Evolutionary conservation across 2,329 filamentous ascomycete genomes (phyloP).

Genomic region (Samsoniella hepiali): DNA sequence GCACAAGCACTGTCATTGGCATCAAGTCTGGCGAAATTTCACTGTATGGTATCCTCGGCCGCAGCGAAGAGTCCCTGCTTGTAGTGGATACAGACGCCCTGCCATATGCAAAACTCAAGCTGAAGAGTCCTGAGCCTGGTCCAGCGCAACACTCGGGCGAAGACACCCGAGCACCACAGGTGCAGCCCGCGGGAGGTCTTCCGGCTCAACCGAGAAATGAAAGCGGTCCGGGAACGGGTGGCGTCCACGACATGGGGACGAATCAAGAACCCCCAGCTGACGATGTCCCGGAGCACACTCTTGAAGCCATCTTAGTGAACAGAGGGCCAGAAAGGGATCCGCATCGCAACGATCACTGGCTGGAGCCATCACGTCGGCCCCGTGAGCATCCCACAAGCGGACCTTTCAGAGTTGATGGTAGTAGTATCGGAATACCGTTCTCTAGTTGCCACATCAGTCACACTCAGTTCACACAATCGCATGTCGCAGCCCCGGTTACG

Average conservation of each 20-base stretch:
- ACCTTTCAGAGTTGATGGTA: slow-evolving; percentile 2
- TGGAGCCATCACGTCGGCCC: slow-evolving; percentile 5
- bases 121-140: background rate
- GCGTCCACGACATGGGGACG: background rate
- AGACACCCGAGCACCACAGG: background rate
- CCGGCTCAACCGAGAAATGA: background rate
- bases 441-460: background rate
- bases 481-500: background rate
- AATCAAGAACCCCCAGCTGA: background rate
- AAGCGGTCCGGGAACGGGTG: background rate
- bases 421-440: slow-evolving; percentile 1
- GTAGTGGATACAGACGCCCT: slow-evolving; percentile 59
- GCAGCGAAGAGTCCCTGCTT: slow-evolving; percentile 64
- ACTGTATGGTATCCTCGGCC: slow-evolving; percentile 68
- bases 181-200: background rate
- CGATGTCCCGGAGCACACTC: background rate
- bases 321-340: background rate
- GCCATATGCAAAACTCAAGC: slow-evolving; percentile 43
- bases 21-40: slow-evolving; percentile 62
- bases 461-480: background rate
- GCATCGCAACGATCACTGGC: background rate
- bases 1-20: slow-evolving; percentile 68
- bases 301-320: background rate
- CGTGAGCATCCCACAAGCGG: slow-evolving; percentile 6
- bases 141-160: background rate